These are phyloP conservation scores for Beauveria varroae DNA, from an alignment of 2,329 filamentous ascomycete species.

Conservation along the genomic window DNA sequence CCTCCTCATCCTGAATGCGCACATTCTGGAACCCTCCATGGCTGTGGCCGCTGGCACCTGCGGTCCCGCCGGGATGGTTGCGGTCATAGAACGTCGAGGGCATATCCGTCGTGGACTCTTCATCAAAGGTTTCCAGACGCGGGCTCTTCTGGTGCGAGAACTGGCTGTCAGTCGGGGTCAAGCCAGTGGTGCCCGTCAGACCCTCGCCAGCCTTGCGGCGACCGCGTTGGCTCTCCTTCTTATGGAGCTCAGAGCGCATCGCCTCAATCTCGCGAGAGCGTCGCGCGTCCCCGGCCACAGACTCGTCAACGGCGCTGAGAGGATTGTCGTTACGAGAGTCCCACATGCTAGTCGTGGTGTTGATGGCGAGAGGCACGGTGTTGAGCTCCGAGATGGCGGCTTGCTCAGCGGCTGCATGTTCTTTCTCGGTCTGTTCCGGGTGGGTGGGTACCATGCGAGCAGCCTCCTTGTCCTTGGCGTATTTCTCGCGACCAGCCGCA, in stretches of 20 bases:
- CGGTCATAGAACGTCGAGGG: slow-evolving; percentile 13
- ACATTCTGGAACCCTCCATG: slow-evolving; percentile 6
- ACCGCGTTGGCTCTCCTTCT: slow-evolving; percentile 39
- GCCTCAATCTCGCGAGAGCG: slow-evolving; percentile 32
- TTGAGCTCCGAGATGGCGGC: slow-evolving; percentile 40
- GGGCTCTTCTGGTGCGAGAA: slow-evolving; percentile 23
- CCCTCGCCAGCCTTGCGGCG: slow-evolving; percentile 42
- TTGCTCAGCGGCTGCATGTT: slow-evolving; percentile 30
- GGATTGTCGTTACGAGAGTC: slow-evolving; percentile 21
- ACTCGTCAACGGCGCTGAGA: slow-evolving; percentile 18
- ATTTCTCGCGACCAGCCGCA: slow-evolving; percentile 49
- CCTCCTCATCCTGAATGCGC: slow-evolving; percentile 5
- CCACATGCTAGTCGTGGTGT: slow-evolving; percentile 16
- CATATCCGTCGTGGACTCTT: slow-evolving; percentile 34
- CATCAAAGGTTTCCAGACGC: slow-evolving; percentile 31
- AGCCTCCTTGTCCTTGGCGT: slow-evolving; percentile 50
- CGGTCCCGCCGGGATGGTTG: background rate
- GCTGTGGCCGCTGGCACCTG: background rate
- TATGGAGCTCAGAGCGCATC: slow-evolving; percentile 29
- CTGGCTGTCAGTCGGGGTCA: slow-evolving; percentile 22
- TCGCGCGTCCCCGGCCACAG: slow-evolving; percentile 19
- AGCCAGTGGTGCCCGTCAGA: slow-evolving; percentile 25
- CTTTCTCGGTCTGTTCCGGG: slow-evolving; percentile 20
- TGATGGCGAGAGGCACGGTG: slow-evolving; percentile 23
- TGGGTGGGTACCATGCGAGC: slow-evolving; percentile 54